phyloP scores from a whole-genome alignment of 2,329 filamentous ascomycete genomes.

The Fusarium foetens region DNA sequence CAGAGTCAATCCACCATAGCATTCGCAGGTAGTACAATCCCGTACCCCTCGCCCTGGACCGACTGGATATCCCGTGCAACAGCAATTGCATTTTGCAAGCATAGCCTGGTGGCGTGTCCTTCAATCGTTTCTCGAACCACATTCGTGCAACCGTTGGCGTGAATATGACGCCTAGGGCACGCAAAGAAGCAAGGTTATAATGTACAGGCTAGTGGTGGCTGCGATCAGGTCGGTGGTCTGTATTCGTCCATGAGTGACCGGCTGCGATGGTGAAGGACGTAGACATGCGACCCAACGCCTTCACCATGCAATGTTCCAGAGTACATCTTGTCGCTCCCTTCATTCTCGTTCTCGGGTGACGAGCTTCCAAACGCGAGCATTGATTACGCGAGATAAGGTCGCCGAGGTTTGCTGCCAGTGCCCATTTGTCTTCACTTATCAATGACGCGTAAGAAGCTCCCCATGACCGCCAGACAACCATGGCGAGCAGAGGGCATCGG shows the following conservation, averaged over 20 bases:
- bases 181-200: background rate
- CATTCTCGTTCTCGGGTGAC: background rate
- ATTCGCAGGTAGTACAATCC: background rate
- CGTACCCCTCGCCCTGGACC: background rate
- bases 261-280: background rate
- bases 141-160: background rate
- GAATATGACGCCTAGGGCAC: background rate
- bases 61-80: background rate
- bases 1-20: background rate
- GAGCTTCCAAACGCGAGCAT: background rate
- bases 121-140: too few species aligned
- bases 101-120: fast-evolving
- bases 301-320: background rate
- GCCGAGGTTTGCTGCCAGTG: background rate
- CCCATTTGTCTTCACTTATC: background rate
- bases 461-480: background rate
- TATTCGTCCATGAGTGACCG: background rate
- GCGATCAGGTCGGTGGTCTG: too few species aligned
- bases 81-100: background rate
- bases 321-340: background rate
- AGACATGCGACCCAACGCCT: background rate
- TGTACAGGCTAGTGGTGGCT: background rate
- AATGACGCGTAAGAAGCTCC: background rate
- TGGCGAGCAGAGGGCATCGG: background rate
- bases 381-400: background rate